Evolutionary conservation across 768 basidiomycete genomes (phyloP).

Genomic region (Lactarius evosmus): DNA sequence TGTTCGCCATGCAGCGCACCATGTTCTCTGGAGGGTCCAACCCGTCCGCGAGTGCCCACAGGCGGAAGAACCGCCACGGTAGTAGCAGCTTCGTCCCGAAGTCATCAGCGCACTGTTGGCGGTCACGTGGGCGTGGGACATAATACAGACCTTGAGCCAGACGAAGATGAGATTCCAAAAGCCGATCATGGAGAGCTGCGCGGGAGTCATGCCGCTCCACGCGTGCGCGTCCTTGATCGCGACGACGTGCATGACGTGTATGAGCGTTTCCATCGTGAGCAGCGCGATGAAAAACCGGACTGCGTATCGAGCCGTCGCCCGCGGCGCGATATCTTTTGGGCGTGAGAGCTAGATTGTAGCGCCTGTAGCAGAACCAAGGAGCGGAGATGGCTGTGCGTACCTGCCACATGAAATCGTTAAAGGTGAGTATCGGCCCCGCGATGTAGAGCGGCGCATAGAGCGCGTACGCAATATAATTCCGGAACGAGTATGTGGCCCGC

Average conservation of each 20-base stretch:
- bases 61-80: constrained; percentile 94
- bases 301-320: constrained; percentile 51
- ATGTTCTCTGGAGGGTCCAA: constrained; percentile 97
- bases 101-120: not conserved
- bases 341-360: constrained; percentile 49
- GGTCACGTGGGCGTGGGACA: not conserved
- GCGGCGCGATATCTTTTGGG: constrained; percentile 46
- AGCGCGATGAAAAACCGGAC: constrained; percentile 68
- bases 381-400: constrained; percentile 37
- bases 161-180: constrained; percentile 97
- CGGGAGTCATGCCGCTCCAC: constrained; percentile 75
- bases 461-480: constrained; percentile 79
- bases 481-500: constrained; percentile 56
- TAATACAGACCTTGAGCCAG: constrained; percentile 78
- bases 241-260: constrained; percentile 95
- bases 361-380: constrained; percentile 8
- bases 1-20: constrained; percentile 98
- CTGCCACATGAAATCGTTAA: constrained; percentile 95
- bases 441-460: constrained; percentile 94
- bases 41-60: constrained; percentile 87
- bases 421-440: constrained; percentile 93
- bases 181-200: constrained; percentile 86
- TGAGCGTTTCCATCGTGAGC: constrained; percentile 83
- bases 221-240: constrained; percentile 89
- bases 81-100: constrained; percentile 68